Evolutionary conservation across 208 protist species (phyloP).

Genomic region (Trypanosomatidae sp.): DNA sequence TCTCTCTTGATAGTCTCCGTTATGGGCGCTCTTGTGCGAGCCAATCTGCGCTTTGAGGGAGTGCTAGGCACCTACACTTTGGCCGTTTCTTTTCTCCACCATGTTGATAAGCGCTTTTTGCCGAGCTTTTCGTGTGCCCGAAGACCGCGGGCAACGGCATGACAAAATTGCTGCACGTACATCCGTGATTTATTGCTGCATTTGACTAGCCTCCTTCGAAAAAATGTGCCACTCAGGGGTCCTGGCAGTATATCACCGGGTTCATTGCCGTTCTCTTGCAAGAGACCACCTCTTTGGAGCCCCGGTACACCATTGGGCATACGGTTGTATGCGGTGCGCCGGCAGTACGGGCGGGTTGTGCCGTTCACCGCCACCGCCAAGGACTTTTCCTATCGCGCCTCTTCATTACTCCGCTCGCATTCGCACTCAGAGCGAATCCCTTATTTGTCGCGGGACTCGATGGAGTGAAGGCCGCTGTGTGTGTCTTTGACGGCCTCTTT

Average conservation of each 20-base stretch:
- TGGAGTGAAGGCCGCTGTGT: constrained; percentile 52
- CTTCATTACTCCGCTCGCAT: constrained; percentile 20
- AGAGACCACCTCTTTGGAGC: constrained; percentile 63
- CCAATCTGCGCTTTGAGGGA: constrained; percentile 30
- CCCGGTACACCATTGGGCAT: constrained; percentile 48
- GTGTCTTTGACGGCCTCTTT: constrained; percentile 78
- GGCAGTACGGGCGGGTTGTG: constrained; percentile 36
- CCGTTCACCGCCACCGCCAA: constrained; percentile 23
- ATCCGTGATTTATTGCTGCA: constrained; percentile 40
- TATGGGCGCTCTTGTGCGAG: constrained; percentile 28
- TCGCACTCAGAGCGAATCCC: constrained; percentile 18
- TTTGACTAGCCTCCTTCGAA: constrained; percentile 38
- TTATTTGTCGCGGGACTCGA: constrained; percentile 68
- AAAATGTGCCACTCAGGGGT: constrained; percentile 31
- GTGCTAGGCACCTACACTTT: constrained; percentile 34
- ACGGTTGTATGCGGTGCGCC: constrained; percentile 36
- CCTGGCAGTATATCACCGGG: constrained; percentile 43
- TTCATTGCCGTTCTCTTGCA: constrained; percentile 55
- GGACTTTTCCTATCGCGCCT: constrained; percentile 17
- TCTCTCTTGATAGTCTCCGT: constrained; percentile 48
- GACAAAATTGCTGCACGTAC: constrained; percentile 77
- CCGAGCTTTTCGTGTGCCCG: constrained; percentile 41
- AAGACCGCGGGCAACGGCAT: constrained; percentile 66
- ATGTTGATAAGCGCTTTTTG: constrained; percentile 58
- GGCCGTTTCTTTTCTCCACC: constrained; percentile 69